A percentile compares a stretch with the other conserved stretches of the same genome.
phyloP scores from a whole-genome alignment of 805 yeast species.

The Candida koratica region DNA sequence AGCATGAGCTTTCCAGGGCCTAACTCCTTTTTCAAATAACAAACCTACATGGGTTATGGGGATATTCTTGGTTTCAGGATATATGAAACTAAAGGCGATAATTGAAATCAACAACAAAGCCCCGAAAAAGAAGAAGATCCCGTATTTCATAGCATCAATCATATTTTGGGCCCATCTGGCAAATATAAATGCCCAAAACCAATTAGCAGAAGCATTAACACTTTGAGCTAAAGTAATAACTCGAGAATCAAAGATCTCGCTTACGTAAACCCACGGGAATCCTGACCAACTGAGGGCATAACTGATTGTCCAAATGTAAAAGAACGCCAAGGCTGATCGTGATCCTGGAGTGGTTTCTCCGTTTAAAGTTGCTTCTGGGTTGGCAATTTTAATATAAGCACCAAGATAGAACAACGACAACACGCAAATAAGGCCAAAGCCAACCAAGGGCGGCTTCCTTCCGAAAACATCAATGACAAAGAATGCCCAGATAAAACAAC shows the following conservation, averaged over 20 bases:
- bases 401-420: constrained; percentile 48
- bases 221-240: constrained; percentile 42
- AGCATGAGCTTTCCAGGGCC: constrained; percentile 30
- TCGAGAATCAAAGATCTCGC: constrained; percentile 44
- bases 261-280: constrained; percentile 45
- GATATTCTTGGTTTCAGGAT: constrained; percentile 38
- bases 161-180: constrained; percentile 46
- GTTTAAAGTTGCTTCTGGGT: constrained; percentile 20
- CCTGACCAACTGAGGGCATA: constrained; percentile 46
- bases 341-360: constrained; percentile 31
- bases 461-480: constrained; percentile 46
- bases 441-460: constrained; percentile 39
- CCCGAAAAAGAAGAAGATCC: constrained; percentile 43
- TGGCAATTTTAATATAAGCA: constrained; percentile 40
- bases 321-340: constrained; percentile 42
- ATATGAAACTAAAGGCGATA: constrained; percentile 24
- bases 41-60: constrained; percentile 33
- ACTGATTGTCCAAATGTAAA: constrained; percentile 45
- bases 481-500: constrained; percentile 42
- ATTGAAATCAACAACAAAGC: constrained; percentile 2
- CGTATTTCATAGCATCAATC: constrained; percentile 40
- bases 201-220: constrained; percentile 42
- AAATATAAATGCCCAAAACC: constrained; percentile 51
- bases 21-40: constrained; percentile 25
- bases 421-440: constrained; percentile 37